Conservation (phyloP, 2,329 filamentous ascomycete species). For the Xylariaceae sp. region DNA sequence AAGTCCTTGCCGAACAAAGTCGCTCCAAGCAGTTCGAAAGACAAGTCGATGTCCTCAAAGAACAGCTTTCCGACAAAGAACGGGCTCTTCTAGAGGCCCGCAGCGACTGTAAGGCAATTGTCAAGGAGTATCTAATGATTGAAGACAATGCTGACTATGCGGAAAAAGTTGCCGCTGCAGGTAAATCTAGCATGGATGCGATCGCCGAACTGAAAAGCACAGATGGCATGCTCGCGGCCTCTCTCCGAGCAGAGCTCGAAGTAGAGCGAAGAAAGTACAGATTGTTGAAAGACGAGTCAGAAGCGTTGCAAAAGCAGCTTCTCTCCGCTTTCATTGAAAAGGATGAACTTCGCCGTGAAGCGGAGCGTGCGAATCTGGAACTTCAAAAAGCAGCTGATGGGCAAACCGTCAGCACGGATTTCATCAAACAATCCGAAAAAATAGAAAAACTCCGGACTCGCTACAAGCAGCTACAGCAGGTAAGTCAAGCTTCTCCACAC, state of each 20-base stretch:
- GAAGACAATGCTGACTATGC: slow-evolving; percentile 26
- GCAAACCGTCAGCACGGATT: slow-evolving; percentile 31
- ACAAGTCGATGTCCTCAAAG: slow-evolving; percentile 39
- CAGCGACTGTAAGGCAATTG: slow-evolving; percentile 44
- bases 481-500: slow-evolving; percentile 37
- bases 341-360: slow-evolving; percentile 53
- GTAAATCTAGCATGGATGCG: slow-evolving; percentile 49
- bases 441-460: slow-evolving; percentile 53
- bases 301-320: slow-evolving; percentile 55
- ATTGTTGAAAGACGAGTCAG: slow-evolving; percentile 46
- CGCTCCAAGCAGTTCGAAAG: slow-evolving; percentile 40
- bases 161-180: slow-evolving; percentile 45
- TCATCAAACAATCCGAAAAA: slow-evolving; percentile 42
- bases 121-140: slow-evolving; percentile 20
- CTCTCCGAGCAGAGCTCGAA: slow-evolving; percentile 54
- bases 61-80: slow-evolving; percentile 47
- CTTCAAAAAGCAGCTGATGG: slow-evolving; percentile 35
- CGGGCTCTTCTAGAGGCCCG: slow-evolving; percentile 50
- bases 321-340: slow-evolving; percentile 56
- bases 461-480: slow-evolving; percentile 54
- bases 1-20: slow-evolving; percentile 46
- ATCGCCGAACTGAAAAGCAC: slow-evolving; percentile 55
- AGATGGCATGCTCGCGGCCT: slow-evolving; percentile 54
- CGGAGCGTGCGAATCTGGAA: slow-evolving; percentile 42
- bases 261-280: slow-evolving; percentile 48